A percentile compares a stretch with the other conserved stretches of the same genome.
Evolutionary conservation across 768 basidiomycete species (phyloP).

Genomic region (Lentinula sp.): DNA sequence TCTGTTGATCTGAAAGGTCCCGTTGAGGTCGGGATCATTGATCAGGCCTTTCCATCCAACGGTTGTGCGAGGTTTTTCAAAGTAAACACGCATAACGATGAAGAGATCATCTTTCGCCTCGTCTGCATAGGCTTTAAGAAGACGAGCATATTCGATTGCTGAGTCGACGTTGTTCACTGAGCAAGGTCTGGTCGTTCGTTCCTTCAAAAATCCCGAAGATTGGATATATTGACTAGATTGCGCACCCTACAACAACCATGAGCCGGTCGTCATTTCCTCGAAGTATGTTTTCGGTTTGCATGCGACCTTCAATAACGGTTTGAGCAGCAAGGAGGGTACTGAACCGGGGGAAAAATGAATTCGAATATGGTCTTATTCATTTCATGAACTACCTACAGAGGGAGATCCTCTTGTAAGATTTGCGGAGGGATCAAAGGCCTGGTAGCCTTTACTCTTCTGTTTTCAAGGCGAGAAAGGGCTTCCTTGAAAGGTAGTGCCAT

Average conservation of each 20-base stretch:
- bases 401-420: constrained; percentile 91
- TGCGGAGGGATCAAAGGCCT: constrained; percentile 91
- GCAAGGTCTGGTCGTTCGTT: constrained; percentile 58
- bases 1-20: constrained; percentile 92
- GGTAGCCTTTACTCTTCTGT: constrained; percentile 79
- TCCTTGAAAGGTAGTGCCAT: constrained; percentile 77
- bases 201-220: background rate
- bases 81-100: constrained; percentile 98
- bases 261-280: constrained; percentile 88
- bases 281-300: constrained; percentile 72
- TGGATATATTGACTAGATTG: constrained; percentile 13
- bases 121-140: constrained; percentile 77
- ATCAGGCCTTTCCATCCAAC: constrained; percentile 99
- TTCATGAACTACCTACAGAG: constrained; percentile 46
- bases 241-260: constrained; percentile 82
- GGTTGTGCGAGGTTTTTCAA: constrained; percentile 94
- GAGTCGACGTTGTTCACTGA: constrained; percentile 89
- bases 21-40: constrained; percentile 94
- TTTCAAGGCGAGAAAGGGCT: constrained; percentile 76
- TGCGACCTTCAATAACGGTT: constrained; percentile 83
- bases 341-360: constrained; percentile 7
- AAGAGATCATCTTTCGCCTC: constrained; percentile 76
- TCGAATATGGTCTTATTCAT: background rate
- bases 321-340: constrained; percentile 79
- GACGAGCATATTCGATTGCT: constrained; percentile 81